Base-by-base conservation (phyloP, 2,329 filamentous ascomycete genomes). In the Talaromyces islandicus region DNA sequence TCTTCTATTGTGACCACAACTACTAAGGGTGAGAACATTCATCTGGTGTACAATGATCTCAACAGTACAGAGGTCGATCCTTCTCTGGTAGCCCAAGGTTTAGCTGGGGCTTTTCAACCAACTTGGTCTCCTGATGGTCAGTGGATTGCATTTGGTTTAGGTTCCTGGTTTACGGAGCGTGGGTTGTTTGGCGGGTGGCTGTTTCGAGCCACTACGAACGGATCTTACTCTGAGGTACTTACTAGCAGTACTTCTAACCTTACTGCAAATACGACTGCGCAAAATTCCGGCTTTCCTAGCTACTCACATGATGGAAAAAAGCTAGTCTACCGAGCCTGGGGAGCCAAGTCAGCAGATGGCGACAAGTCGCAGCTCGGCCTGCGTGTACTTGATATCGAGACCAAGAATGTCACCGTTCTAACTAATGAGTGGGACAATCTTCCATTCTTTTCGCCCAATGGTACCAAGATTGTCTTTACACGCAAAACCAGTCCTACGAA, bases 101-200 rank as follows among this genome's bases (percentile, higher is more conserved):
- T 72, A 1, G 69, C 70, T 0, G 75, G 75, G 7, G 75, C 76
- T 6, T 79, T 77, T 66, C 73, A 77, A 54, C 76, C 77, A 2
- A 64, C 72, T 2, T 79, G 73, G 71, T 72, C 69, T 0, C 66
- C 72, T 2, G 72, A 78, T 48, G 73, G 72, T 2, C 62, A 71
- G 17, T 73, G 71, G 72, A 63, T 79, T 10, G 70, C 71, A 14
- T 72, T 78, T 54, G 74, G 77, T 12, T 62, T 77, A 1, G 76
- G 76, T 7, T 65, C 66, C 9, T 79, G 77, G 76, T 78, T 78
- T 66, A 68, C 70, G 29, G 62, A 64, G 5, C 75, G 76, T 27
- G 66, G 67, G 0, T 61, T 61, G n/a, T 56, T 51, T 1, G 59
- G 64, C 19, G 70, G 64, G 2, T 66, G 63, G 60, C 51, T 73